phyloP scores from a whole-genome alignment of 129 eudicot species.

The Ambrosia artemisiifolia region DNA sequence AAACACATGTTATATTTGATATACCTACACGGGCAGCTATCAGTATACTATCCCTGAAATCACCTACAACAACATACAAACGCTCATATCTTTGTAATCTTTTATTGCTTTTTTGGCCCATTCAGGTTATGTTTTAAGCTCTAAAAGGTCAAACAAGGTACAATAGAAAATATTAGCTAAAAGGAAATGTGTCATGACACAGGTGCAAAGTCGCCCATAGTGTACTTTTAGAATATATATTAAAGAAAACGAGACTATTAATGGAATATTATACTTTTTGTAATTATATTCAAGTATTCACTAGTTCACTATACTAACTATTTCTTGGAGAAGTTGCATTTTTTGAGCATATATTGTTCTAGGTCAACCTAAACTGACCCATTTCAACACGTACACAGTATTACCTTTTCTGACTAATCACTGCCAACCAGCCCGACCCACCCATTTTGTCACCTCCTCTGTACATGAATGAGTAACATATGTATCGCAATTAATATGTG shows the following conservation, averaged over 20 bases:
- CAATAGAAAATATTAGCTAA: not conserved
- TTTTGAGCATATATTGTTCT: not conserved
- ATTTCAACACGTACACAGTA: not conserved
- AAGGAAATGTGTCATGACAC: not conserved
- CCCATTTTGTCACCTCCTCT: not conserved
- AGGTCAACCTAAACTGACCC: not conserved
- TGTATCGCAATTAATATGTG: not conserved
- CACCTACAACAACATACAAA: not conserved
- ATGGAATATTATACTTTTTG: not conserved
- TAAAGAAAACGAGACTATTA: not conserved
- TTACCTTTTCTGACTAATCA: not conserved
- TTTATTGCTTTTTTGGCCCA: not conserved
- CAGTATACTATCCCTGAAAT: not conserved
- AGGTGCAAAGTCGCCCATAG: not conserved
- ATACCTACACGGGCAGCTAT: not conserved
- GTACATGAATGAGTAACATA: not conserved
- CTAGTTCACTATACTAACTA: not conserved
- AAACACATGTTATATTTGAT: not conserved
- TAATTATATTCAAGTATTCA: not conserved
- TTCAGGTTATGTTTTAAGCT: not conserved
- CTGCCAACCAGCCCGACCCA: not conserved
- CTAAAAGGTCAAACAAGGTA: not conserved
- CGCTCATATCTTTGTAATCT: not conserved
- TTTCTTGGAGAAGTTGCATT: not conserved
- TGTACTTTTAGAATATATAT: too few relatives aligned